These are phyloP conservation scores for Biscogniauxia marginata DNA, from an alignment of 2,329 filamentous ascomycete species.

Conservation along the genomic window DNA sequence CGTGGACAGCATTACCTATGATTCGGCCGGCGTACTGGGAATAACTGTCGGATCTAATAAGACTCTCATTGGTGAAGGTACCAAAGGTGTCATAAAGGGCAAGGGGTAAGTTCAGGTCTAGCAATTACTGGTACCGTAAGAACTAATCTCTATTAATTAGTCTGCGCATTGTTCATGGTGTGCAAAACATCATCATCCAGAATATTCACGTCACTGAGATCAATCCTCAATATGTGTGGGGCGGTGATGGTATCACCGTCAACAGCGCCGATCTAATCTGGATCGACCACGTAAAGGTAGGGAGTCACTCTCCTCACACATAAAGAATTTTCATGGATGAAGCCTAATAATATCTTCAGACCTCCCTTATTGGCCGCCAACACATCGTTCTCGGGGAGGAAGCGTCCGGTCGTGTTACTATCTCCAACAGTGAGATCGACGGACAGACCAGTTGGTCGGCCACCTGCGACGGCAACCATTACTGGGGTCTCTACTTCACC, in stretches of 20 bases:
- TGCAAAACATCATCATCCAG: constrained; percentile 59
- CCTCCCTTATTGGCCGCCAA: constrained; percentile 42
- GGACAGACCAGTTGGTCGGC: constrained; percentile 40
- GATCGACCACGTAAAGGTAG: constrained; percentile 22
- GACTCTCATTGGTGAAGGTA: constrained; percentile 52
- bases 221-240: constrained; percentile 57
- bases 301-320: not conserved
- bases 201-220: constrained; percentile 53
- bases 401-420: constrained; percentile 37
- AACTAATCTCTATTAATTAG: not conserved
- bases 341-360: constrained; percentile 10
- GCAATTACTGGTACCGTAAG: not conserved
- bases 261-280: constrained; percentile 39
- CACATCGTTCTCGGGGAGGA: constrained; percentile 38
- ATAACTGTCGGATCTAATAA: constrained; percentile 57
- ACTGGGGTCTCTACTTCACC: constrained; percentile 43
- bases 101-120: constrained; percentile 40
- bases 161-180: constrained; percentile 44
- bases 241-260: constrained; percentile 55
- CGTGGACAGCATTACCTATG: constrained; percentile 40
- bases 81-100: constrained; percentile 53
- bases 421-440: constrained; percentile 46
- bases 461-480: constrained; percentile 44
- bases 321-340: not conserved
- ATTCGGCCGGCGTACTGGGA: constrained; percentile 49